These are phyloP conservation scores for Talaromyces sp. DNA, from an alignment of 2,329 filamentous ascomycete genomes.

Conservation along the genomic window DNA sequence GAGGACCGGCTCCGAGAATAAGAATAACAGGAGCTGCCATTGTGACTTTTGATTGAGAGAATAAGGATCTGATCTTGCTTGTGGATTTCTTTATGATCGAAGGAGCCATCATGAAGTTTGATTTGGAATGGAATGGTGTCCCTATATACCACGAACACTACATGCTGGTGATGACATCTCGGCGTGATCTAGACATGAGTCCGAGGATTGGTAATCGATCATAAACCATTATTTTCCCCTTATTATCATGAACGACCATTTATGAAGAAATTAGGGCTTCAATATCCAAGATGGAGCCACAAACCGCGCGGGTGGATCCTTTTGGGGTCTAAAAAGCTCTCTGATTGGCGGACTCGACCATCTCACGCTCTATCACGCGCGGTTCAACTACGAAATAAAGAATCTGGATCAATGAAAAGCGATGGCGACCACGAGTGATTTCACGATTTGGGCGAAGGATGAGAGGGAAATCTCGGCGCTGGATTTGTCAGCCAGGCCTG, in stretches of 20 bases:
- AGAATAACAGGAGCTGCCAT: neutral
- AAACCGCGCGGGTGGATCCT: neutral
- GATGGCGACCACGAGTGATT: neutral
- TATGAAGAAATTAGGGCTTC: neutral
- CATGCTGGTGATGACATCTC: neutral
- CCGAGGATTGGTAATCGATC: neutral
- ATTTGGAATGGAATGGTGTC: neutral
- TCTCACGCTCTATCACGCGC: neutral
- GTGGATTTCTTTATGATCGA: neutral
- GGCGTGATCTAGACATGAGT: neutral
- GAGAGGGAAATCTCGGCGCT: neutral
- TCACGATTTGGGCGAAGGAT: neutral
- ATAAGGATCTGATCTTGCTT: neutral
- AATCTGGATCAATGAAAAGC: neutral
- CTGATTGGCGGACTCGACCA: neutral
- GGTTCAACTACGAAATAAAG: neutral
- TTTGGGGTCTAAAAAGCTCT: neutral
- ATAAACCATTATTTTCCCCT: neutral
- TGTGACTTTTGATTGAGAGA: neutral
- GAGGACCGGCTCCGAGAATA: slow-evolving; percentile 16
- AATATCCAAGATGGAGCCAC: neutral
- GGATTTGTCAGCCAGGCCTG: slow-evolving; percentile 4
- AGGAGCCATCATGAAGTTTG: neutral
- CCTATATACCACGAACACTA: neutral
- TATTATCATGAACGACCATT: neutral